Base-by-base conservation (phyloP, 1,284 basidiomycete genomes). In the Cerrena zonata region DNA sequence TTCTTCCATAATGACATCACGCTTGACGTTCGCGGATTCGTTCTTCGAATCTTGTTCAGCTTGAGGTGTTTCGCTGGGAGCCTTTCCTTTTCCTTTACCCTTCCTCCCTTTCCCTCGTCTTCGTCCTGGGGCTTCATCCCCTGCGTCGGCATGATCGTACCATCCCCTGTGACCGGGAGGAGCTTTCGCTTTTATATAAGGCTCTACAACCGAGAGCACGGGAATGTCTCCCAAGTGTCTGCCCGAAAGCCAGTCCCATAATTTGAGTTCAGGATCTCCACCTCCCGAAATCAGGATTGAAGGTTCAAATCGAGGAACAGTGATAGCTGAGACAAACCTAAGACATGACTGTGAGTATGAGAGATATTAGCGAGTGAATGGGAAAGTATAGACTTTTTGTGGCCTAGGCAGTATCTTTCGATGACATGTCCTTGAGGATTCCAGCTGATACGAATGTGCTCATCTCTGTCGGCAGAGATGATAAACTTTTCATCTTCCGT, bases 401-500 rank as follows among this genome's bases (percentile, higher is more conserved):
- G 87, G 5, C 92, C 93, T 37, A 94, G 76, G 54, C 92, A 88
- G 66, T 84, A 95, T 52, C 77, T 79, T 65, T 95, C 90, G 51
- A 95, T 87, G 30, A 81, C 79, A 58, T 86, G 88, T 12, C 91
- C 86, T 53, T 86, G 74, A 0, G 94, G 94, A 63, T 81, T 96
- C 78, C 88, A 82, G 61, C 89, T 92, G n/a, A 94, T 78, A 48
- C 94, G 78, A 48, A 97, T 86, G 64, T 96, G 94, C 64, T 96
- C 94, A 62, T 96, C 94, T 42, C 94, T 72, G 65, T 96, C 94
- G 0, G 90, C 86, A 0, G 91, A 91, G 58, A 95, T 76, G 60
- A 97, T 83, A 61, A 78, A 84, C 51, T 76, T 77, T 55, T 86
- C 82, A 61, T 90, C 83, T 0, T 66, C 62, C 0, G 84, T 78